phyloP scores from a whole-genome alignment of 2,329 filamentous ascomycete species.

The Scedosporium dehoogii region DNA sequence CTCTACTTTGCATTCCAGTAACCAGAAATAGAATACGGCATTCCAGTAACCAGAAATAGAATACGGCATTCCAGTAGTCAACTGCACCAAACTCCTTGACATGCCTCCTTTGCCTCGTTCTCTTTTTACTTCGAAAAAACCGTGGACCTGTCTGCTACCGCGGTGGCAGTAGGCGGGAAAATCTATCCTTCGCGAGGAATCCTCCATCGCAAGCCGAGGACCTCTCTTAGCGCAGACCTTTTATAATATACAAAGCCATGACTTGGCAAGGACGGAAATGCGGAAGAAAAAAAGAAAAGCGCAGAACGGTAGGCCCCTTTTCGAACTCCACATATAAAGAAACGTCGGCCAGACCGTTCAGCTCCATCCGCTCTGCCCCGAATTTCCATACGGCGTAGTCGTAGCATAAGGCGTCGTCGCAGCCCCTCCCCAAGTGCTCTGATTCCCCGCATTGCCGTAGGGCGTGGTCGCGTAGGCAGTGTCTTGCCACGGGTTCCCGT shows the following conservation, averaged over 20 bases:
- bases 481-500: constrained; percentile 46
- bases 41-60: not conserved
- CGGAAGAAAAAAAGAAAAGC: no score
- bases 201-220: no score
- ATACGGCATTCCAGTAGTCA: not conserved
- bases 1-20: not conserved
- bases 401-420: constrained; percentile 35
- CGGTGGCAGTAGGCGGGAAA: no score
- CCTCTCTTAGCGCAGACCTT: no score
- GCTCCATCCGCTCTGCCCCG: constrained; percentile 12
- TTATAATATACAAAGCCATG: no score
- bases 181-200: no score
- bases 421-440: constrained; percentile 56
- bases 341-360: constrained; percentile 1
- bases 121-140: not conserved
- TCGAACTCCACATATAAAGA: no score
- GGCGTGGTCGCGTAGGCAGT: constrained; percentile 58
- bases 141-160: no score
- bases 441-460: constrained; percentile 45
- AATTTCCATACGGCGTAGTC: constrained; percentile 31
- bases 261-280: no score
- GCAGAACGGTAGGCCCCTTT: no score
- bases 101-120: not conserved
- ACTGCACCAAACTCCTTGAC: not conserved
- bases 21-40: not conserved